These are phyloP conservation scores for Hygrocybe punicea DNA, from an alignment of 768 basidiomycete species.

Conservation along the genomic window DNA sequence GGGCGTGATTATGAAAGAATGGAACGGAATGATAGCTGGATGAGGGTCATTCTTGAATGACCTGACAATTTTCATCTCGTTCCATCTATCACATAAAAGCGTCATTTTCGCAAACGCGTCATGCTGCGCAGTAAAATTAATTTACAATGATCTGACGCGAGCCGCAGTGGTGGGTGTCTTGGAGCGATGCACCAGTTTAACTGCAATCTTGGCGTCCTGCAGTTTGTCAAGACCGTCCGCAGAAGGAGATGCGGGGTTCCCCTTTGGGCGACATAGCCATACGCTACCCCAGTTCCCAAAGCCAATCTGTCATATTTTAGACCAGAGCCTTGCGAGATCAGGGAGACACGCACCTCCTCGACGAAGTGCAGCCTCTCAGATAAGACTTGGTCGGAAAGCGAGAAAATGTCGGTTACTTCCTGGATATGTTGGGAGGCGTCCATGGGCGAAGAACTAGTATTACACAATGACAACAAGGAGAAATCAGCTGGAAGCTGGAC, in stretches of 20 bases:
- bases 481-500: background rate
- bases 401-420: conserved; percentile 62
- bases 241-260: conserved; percentile 32
- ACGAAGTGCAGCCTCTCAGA: conserved; percentile 71
- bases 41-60: conserved; percentile 81
- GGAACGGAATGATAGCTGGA: conserved; percentile 89
- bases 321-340: conserved; percentile 3
- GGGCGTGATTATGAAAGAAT: conserved; percentile 90
- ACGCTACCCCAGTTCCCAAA: conserved; percentile 93
- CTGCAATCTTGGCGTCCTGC: conserved; percentile 65
- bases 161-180: conserved; percentile 83
- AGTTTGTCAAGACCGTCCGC: conserved; percentile 36
- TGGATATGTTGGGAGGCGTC: conserved; percentile 15
- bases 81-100: conserved; percentile 59
- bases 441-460: background rate
- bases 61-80: conserved; percentile 95
- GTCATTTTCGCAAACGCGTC: background rate
- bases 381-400: conserved; percentile 68
- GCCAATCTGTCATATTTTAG: conserved; percentile 58
- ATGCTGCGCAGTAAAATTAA: conserved; percentile 12
- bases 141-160: conserved; percentile 82
- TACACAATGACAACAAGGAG: background rate
- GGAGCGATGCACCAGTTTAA: conserved; percentile 91
- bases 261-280: conserved; percentile 71
- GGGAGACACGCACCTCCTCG: conserved; percentile 54